A percentile compares a stretch with the other conserved stretches of the same genome.
Conservation (phyloP, 2,329 filamentous ascomycete genomes). For the Diaporthe australafricana region DNA sequence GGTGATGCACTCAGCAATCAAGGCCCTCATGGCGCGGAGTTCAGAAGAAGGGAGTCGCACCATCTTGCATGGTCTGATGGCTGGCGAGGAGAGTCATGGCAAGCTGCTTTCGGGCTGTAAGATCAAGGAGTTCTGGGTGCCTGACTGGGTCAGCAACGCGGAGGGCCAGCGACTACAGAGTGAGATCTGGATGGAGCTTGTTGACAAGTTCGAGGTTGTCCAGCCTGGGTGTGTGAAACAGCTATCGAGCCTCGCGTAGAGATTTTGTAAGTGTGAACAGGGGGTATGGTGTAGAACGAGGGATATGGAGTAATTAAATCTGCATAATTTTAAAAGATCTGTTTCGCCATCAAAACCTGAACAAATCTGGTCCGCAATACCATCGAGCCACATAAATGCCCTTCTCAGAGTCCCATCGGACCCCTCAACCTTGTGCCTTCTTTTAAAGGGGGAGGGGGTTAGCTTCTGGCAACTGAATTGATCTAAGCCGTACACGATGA, state of each 20-base stretch:
- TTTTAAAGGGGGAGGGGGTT: too few species aligned
- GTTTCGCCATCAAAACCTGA: too few species aligned
- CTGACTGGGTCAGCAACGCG: not conserved
- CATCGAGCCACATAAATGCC: too few species aligned
- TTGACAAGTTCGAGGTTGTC: not conserved
- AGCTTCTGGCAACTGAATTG: too few species aligned
- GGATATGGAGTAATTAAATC: not conserved
- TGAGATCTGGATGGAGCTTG: not conserved
- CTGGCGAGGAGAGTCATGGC: constrained; percentile 47
- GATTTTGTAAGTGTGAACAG: not conserved
- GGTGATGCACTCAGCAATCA: constrained; percentile 17
- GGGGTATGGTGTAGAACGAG: not conserved
- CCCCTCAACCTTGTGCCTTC: too few species aligned
- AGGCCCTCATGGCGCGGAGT: constrained; percentile 51
- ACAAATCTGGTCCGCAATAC: too few species aligned
- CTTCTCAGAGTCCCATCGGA: too few species aligned
- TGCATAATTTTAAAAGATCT: not conserved
- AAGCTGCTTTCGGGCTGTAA: constrained; percentile 49
- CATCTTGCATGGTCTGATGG: constrained; percentile 46
- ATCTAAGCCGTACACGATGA: too few species aligned
- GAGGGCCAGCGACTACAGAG: not conserved
- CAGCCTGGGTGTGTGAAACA: not conserved
- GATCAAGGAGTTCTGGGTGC: constrained; percentile 40
- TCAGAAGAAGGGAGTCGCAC: constrained; percentile 57
- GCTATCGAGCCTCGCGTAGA: not conserved